Evolutionary conservation across 2,329 filamentous ascomycete genomes (phyloP).

Genomic region (Epichloe brachyelytri): DNA sequence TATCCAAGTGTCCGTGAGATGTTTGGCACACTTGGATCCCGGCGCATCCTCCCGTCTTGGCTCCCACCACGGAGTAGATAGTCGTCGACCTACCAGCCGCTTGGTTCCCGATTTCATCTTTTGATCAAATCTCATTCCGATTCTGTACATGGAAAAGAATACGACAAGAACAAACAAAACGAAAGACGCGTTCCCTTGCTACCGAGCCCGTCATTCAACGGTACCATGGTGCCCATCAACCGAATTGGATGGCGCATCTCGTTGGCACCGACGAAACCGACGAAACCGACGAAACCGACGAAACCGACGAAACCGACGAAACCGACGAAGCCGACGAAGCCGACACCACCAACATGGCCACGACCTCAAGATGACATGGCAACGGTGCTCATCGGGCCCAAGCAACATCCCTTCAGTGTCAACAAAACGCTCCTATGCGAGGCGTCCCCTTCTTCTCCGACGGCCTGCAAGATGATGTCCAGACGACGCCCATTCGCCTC

Average conservation of each 20-base stretch:
- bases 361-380: slow-evolving; percentile 14
- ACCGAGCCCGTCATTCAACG: background rate
- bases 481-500: slow-evolving; percentile 18
- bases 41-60: background rate
- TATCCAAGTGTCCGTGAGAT: too few relatives aligned
- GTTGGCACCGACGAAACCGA: background rate
- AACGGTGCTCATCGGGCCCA: slow-evolving; percentile 30
- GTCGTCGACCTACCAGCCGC: too few relatives aligned
- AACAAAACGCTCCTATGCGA: slow-evolving; percentile 33
- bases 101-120: too few relatives aligned
- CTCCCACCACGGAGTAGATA: background rate
- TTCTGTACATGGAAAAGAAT: too few relatives aligned
- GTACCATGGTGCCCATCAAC: slow-evolving; percentile 3
- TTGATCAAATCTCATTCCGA: too few relatives aligned
- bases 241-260: background rate
- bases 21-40: too few relatives aligned
- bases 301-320: too few relatives aligned
- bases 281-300: too few relatives aligned
- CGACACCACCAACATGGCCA: slow-evolving; percentile 13
- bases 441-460: slow-evolving; percentile 36
- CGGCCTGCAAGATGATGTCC: slow-evolving; percentile 24
- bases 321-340: background rate
- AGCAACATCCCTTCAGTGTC: slow-evolving; percentile 27
- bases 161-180: too few relatives aligned
- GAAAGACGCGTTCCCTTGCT: too few relatives aligned